Evolutionary conservation across 768 basidiomycete genomes (phyloP).

Genomic region (Pleurotus tuoliensis): DNA sequence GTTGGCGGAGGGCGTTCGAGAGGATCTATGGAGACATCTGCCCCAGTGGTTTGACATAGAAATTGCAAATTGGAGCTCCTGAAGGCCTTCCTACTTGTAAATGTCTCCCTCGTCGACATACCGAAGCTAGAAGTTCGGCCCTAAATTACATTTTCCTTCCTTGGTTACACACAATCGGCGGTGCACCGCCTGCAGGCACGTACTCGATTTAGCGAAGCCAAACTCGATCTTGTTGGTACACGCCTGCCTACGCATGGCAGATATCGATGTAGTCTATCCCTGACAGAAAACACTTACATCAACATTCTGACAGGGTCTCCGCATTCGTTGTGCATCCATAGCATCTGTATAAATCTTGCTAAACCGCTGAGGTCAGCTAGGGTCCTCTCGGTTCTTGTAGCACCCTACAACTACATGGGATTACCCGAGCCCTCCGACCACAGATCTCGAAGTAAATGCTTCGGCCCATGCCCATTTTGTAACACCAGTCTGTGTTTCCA

Average conservation of each 20-base stretch:
- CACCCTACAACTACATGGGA: constrained; percentile 1
- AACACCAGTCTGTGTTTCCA: constrained; percentile 6
- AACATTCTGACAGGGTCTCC: constrained; percentile 9
- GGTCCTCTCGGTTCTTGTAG: constrained; percentile 4
- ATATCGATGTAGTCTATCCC: constrained; percentile 4
- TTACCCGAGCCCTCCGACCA: constrained; percentile 1
- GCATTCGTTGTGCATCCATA: background rate
- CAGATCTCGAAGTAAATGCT: constrained; percentile 5
- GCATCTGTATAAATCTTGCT: constrained; percentile 6
- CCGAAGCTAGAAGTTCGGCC: background rate
- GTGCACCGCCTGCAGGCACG: constrained; percentile 7
- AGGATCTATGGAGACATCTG: constrained; percentile 62
- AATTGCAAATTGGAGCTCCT: constrained; percentile 14
- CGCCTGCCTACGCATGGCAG: background rate
- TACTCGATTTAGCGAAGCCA: constrained; percentile 1
- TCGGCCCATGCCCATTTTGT: constrained; percentile 5
- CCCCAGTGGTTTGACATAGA: constrained; percentile 66
- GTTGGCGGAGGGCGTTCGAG: constrained; percentile 55
- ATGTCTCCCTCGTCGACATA: background rate
- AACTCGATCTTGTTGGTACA: constrained; percentile 3
- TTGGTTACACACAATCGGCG: background rate
- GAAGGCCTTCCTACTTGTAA: constrained; percentile 6
- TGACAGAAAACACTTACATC: constrained; percentile 9
- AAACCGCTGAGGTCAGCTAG: constrained; percentile 2
- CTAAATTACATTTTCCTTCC: background rate